Evolutionary conservation across 2,329 filamentous ascomycete species (phyloP), one percentile per base, ranked within the genome.

Genomic region (Huntiella bhutanensis): DNA sequence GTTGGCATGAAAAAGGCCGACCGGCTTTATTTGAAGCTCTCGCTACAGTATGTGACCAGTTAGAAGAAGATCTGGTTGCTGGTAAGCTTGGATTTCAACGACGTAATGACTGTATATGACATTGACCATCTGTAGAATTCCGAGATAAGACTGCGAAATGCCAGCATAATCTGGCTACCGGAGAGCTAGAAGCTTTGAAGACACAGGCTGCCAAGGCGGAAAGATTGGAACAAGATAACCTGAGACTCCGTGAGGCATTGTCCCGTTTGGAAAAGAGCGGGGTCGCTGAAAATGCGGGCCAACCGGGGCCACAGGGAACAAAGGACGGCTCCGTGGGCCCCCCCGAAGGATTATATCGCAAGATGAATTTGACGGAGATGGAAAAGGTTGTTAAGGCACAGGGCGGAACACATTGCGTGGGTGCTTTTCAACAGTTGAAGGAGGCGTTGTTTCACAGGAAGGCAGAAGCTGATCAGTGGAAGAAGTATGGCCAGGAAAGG

Each of bases 171-270:
- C 33, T 45, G 22, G 39, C 36, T 40, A 43, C 52, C 8, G 52
- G 57, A 4, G 62, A 67, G 50, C 49, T 67, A 7, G 54, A 59
- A 17, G 52, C 53, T n/a, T 53, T 66, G 4, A 59, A 52, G 37
- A 52, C 49, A 10, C 56, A 52, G 16, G 58, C 57, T n/a, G 56
- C 55, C 12, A 52, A 57, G 19, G 59, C 59, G 15, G 57, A 60
- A 11, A 54, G 51, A 1, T 53, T 71, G 19, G 60, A 67, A 46
- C 53, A 60, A 12, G 65, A 70, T 49, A 69, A 68, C 43, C 53
- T 52, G n/a, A 51, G 56, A 4, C 58, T 73, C 4, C 60, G 57
- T 43, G 54, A 52, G 32, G 59, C 67, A 6, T n/a, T 45, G 49
- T 70, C 7, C 50, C 52, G 39, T 16, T 40, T 41, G 22, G 33